Percentiles rank a stretch among this genome's conserved stretches.
Conservation (phyloP, 805 yeast species). For the Candida insectalens region DNA sequence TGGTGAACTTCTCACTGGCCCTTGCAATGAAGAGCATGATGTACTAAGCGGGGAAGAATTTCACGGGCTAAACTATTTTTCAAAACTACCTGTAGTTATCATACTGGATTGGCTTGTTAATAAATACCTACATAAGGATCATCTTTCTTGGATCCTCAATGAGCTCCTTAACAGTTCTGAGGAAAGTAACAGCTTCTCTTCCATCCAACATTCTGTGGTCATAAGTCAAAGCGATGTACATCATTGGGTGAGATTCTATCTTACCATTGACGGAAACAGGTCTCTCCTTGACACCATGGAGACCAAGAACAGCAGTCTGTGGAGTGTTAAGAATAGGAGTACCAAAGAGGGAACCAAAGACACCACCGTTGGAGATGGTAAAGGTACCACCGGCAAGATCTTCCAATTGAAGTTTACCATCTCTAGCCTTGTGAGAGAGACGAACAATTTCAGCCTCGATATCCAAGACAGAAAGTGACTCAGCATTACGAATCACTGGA, state of each 20-base stretch:
- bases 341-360: slow-evolving; percentile 94
- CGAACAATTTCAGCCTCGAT: slow-evolving; percentile 78
- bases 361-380: slow-evolving; percentile 99
- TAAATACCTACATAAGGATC: slow-evolving; percentile 48
- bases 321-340: slow-evolving; percentile 98
- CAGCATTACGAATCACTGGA: slow-evolving; percentile 96
- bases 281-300: slow-evolving; percentile 96
- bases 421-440: slow-evolving; percentile 91
- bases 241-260: slow-evolving; percentile 96
- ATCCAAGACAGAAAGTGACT: slow-evolving; percentile 77
- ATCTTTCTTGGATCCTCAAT: slow-evolving; percentile 99
- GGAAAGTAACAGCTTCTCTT: slow-evolving; percentile 95
- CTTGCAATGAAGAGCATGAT: not conserved
- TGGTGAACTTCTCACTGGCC: not conserved
- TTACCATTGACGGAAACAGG: slow-evolving; percentile 95
- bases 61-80: too few species aligned
- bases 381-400: slow-evolving; percentile 99
- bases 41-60: too few species aligned
- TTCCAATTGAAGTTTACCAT: slow-evolving; percentile 90
- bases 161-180: slow-evolving; percentile 91
- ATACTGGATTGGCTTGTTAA: too few species aligned
- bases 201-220: slow-evolving; percentile 98
- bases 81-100: too few species aligned
- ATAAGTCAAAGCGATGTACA: slow-evolving; percentile 97
- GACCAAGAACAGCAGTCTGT: slow-evolving; percentile 95